These are phyloP conservation scores for Logfia minima DNA, from an alignment of 129 eudicot species.

Conservation along the genomic window DNA sequence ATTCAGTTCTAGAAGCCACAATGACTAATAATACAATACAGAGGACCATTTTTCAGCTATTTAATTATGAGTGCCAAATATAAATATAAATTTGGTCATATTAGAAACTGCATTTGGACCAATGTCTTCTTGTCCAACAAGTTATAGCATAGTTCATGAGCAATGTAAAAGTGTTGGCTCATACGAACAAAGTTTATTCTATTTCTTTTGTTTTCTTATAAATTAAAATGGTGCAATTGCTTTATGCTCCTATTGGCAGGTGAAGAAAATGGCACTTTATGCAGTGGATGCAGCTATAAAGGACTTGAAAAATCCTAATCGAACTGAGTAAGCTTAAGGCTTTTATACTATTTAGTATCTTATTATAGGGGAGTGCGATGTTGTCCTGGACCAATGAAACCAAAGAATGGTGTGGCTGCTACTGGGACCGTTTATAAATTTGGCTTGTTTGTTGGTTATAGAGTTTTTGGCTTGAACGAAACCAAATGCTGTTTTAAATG, in stretches of 20 bases:
- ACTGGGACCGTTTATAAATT: background rate
- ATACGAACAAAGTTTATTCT: background rate
- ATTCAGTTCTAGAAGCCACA: background rate
- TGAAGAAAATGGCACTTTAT: slow-evolving; percentile 52
- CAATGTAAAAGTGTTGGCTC: background rate
- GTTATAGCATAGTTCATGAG: background rate
- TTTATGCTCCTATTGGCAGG: slow-evolving; percentile 28
- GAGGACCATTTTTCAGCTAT: background rate
- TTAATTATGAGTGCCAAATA: too few relatives aligned
- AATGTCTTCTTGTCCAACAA: background rate
- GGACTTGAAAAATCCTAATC: slow-evolving; percentile 2
- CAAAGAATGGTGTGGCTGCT: background rate
- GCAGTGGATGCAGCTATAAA: slow-evolving; percentile 42
- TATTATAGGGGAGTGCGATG: background rate
- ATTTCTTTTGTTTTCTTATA: background rate
- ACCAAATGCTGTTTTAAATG: too few relatives aligned
- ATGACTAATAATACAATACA: background rate
- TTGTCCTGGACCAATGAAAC: background rate
- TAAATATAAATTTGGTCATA: background rate
- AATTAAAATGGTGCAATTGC: background rate
- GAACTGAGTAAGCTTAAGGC: slow-evolving; percentile 24
- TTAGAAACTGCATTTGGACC: background rate
- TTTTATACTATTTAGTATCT: background rate
- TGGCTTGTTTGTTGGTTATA: background rate
- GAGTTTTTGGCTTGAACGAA: background rate